Conservation (phyloP, 768 basidiomycete genomes). For the Solioccasus polychromus region DNA sequence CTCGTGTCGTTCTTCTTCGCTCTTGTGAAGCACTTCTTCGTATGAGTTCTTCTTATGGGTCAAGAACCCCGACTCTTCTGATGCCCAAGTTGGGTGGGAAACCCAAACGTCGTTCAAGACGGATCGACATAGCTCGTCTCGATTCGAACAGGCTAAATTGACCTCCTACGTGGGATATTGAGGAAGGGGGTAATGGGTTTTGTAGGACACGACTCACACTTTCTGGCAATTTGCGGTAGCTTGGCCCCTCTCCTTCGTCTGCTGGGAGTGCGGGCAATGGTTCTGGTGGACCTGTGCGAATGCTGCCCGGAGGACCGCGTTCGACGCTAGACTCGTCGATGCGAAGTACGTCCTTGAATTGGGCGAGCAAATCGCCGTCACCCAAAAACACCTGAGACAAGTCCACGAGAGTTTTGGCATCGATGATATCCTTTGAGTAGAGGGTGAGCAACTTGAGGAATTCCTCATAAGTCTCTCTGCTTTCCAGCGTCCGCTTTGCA, state of each 20-base stretch:
- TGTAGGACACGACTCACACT: constrained; percentile 55
- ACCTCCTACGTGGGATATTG: constrained; percentile 60
- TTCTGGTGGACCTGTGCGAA: constrained; percentile 73
- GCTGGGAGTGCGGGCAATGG: constrained; percentile 74
- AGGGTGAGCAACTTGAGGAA: constrained; percentile 91
- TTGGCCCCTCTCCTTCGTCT: constrained; percentile 87
- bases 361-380: constrained; percentile 70
- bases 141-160: constrained; percentile 86
- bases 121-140: constrained; percentile 91
- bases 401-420: constrained; percentile 77
- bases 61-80: constrained; percentile 92
- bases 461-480: constrained; percentile 81
- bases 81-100: constrained; percentile 97
- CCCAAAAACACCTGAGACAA: constrained; percentile 80
- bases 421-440: constrained; percentile 90
- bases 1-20: constrained; percentile 97
- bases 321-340: constrained; percentile 70
- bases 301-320: constrained; percentile 74
- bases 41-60: constrained; percentile 96
- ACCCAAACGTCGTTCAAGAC: constrained; percentile 98
- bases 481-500: constrained; percentile 77
- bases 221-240: constrained; percentile 86
- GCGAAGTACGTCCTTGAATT: constrained; percentile 85
- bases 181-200: background rate
- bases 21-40: constrained; percentile 94